A percentile compares a stretch with the other conserved stretches of the same genome.
phyloP scores from a whole-genome alignment of 2,329 filamentous ascomycete genomes.

The Colletotrichum shisoi region DNA sequence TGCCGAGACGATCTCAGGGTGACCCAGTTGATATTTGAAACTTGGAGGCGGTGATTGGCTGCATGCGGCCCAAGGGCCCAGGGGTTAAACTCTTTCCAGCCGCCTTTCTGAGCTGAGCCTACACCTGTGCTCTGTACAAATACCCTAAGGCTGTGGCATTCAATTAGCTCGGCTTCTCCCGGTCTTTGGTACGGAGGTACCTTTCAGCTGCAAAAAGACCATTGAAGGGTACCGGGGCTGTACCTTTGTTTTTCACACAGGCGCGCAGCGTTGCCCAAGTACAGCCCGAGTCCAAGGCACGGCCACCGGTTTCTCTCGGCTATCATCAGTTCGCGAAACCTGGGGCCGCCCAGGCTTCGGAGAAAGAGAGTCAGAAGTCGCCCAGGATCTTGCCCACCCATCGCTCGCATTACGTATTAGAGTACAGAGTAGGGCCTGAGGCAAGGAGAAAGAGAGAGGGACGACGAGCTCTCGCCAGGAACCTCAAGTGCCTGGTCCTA shows the following conservation, averaged over 20 bases:
- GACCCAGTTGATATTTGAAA: conserved; percentile 30
- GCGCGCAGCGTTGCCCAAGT: neutral
- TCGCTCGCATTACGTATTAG: conserved; percentile 34
- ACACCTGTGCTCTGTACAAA: neutral
- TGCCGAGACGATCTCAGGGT: conserved; percentile 34
- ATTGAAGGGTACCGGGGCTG: conserved; percentile 7
- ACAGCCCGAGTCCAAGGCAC: conserved; percentile 13
- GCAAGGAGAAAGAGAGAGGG: neutral
- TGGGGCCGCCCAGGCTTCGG: conserved; percentile 33
- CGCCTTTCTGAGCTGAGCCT: neutral
- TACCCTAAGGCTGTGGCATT: neutral
- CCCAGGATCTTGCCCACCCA: conserved; percentile 11
- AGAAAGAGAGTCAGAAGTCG: conserved; percentile 16
- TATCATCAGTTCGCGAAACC: conserved; percentile 35
- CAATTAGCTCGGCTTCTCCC: conserved; percentile 26
- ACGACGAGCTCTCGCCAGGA: conserved; percentile 5
- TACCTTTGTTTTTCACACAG: neutral
- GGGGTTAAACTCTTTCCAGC: conserved; percentile 18
- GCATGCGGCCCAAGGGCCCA: neutral
- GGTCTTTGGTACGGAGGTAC: conserved; percentile 30
- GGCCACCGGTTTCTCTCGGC: conserved; percentile 39
- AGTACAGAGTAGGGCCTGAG: neutral
- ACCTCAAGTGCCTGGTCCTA: conserved; percentile 10
- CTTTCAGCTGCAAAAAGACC: conserved; percentile 36
- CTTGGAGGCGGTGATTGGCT: conserved; percentile 31